phyloP scores from a whole-genome alignment of 1,139 yeast genomes.

The Casaregolazyma lundiana region DNA sequence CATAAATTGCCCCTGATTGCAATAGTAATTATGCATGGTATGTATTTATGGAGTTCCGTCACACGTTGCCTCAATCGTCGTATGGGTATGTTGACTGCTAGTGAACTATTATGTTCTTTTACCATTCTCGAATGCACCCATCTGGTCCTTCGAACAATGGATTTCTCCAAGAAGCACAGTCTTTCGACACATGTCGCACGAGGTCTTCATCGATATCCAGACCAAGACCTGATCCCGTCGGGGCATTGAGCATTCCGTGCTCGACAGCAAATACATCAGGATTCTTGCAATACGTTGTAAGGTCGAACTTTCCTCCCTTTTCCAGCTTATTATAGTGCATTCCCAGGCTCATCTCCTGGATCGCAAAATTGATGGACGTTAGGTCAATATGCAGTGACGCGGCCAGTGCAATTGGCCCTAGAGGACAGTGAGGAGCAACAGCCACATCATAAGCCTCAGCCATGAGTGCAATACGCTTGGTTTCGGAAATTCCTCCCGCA shows the following conservation, averaged over 20 bases:
- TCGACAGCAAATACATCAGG: slow-evolving; percentile 25
- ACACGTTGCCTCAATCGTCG: too few relatives aligned
- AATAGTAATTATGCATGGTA: too few relatives aligned
- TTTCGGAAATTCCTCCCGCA: slow-evolving; percentile 32
- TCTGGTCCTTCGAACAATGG: slow-evolving; percentile 30
- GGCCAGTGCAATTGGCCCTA: slow-evolving; percentile 33
- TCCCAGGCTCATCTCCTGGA: slow-evolving; percentile 27
- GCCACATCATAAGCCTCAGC: slow-evolving; percentile 34
- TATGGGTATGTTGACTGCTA: too few relatives aligned
- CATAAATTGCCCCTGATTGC: too few relatives aligned
- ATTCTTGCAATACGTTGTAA: slow-evolving; percentile 25
- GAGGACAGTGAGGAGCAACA: slow-evolving; percentile 33
- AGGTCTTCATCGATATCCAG: slow-evolving; percentile 28
- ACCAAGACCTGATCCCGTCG: slow-evolving; percentile 29
- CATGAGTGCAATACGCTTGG: slow-evolving; percentile 28
- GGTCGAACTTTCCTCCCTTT: slow-evolving; percentile 19
- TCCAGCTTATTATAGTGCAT: slow-evolving; percentile 28
- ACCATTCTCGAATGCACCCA: slow-evolving; percentile 29
- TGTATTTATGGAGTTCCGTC: too few relatives aligned
- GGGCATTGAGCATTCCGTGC: slow-evolving; percentile 25
- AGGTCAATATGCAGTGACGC: slow-evolving; percentile 31
- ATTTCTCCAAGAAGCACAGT: slow-evolving; percentile 26
- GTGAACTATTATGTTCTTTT: too few relatives aligned
- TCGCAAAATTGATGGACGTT: slow-evolving; percentile 27
- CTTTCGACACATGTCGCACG: slow-evolving; percentile 21